Percentiles rank a stretch among this genome's conserved stretches.
These are phyloP conservation scores for Akanthomyces dipterigenus DNA, from an alignment of 2,329 filamentous ascomycete species.

Conservation along the genomic window DNA sequence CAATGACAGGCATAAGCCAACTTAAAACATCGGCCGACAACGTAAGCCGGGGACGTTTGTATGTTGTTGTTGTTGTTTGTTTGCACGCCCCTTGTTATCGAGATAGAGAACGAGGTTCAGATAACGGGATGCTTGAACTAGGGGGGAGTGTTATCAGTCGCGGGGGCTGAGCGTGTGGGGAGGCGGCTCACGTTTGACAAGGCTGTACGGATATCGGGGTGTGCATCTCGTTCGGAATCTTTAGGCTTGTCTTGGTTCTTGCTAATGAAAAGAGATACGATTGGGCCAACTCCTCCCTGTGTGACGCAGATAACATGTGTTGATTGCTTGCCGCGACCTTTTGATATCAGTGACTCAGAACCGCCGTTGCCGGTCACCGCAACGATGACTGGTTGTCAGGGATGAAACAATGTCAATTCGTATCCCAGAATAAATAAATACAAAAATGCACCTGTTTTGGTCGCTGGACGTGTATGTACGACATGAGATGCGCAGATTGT, in stretches of 20 bases:
- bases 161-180: neutral
- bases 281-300: neutral
- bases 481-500: neutral
- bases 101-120: neutral
- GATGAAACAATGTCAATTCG: neutral
- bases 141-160: constrained; percentile 5
- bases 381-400: neutral
- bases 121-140: neutral
- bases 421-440: neutral
- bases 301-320: neutral
- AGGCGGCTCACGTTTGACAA: neutral
- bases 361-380: neutral
- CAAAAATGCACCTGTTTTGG: neutral
- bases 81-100: neutral
- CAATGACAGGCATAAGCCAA: neutral
- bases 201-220: neutral
- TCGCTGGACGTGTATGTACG: no score
- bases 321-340: neutral
- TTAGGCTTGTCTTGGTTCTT: neutral
- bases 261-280: neutral
- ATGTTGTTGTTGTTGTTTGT: neutral
- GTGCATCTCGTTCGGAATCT: neutral
- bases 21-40: neutral
- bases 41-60: neutral
- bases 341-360: no score